These are phyloP conservation scores for Neurospora sp. DNA, from an alignment of 495 filamentous ascomycete genomes.

Conservation along the genomic window DNA sequence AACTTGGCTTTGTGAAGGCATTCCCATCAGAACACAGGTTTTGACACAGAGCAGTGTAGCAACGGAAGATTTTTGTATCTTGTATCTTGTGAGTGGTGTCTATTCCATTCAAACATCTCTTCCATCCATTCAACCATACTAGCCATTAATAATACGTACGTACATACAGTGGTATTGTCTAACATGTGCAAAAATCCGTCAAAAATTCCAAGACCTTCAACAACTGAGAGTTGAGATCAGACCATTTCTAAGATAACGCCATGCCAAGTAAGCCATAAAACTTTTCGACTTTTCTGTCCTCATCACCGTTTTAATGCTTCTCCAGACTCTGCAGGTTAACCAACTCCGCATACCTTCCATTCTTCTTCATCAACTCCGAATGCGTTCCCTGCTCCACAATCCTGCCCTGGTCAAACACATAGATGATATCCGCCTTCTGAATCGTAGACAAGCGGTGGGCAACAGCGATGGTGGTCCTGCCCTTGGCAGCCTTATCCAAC, in stretches of 20 bases:
- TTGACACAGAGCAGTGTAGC: background rate
- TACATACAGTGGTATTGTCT: background rate
- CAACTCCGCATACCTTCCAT: constrained; percentile 47
- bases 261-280: background rate
- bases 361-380: constrained; percentile 37
- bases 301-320: constrained; percentile 26
- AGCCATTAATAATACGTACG: background rate
- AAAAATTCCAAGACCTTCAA: too few relatives aligned
- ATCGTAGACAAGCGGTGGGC: constrained; percentile 53
- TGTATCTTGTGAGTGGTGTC: background rate
- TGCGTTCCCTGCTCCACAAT: constrained; percentile 51
- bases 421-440: constrained; percentile 50
- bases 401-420: constrained; percentile 45
- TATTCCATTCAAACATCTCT: background rate
- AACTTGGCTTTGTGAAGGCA: background rate
- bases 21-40: background rate
- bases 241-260: background rate
- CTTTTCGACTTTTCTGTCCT: background rate
- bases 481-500: constrained; percentile 53
- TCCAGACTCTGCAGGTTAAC: constrained; percentile 63
- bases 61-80: background rate
- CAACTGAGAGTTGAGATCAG: too few relatives aligned
- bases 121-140: background rate
- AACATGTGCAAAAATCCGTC: background rate
- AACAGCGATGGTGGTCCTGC: constrained; percentile 66